Evolutionary conservation across 2,329 filamentous ascomycete species (phyloP).

Genomic region (Hymenoscyphus repandus): DNA sequence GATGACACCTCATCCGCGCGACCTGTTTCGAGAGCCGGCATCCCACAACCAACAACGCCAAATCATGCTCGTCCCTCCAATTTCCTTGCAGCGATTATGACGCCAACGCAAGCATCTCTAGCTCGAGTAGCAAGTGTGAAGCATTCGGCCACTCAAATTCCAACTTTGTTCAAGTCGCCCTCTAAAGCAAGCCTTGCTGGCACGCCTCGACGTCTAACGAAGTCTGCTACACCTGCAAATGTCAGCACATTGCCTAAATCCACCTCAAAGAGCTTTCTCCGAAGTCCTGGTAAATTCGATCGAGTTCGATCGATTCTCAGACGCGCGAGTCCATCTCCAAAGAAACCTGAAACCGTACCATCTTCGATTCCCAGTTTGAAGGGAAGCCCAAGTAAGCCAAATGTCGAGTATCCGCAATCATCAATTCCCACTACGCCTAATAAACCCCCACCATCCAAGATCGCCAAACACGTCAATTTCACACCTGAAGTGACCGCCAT

Average conservation of each 20-base stretch:
- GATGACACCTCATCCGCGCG: constrained; percentile 67
- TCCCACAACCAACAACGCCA: constrained; percentile 37
- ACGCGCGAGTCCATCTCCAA: constrained; percentile 25
- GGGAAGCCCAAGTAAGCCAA: constrained; percentile 42
- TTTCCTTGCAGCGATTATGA: constrained; percentile 56
- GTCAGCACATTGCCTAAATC: constrained; percentile 31
- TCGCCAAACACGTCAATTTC: constrained; percentile 72
- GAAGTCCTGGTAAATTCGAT: constrained; percentile 33
- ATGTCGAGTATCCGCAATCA: constrained; percentile 50
- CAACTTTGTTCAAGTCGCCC: constrained; percentile 47
- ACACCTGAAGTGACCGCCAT: constrained; percentile 59
- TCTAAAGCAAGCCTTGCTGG: constrained; percentile 41
- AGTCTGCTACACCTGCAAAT: constrained; percentile 47
- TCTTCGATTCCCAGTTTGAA: constrained; percentile 21
- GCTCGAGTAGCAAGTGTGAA: constrained; percentile 54
- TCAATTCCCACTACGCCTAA: constrained; percentile 46
- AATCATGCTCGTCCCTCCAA: constrained; percentile 40
- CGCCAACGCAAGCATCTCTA: constrained; percentile 72
- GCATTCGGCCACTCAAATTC: constrained; percentile 42
- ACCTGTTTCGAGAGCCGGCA: constrained; percentile 48
- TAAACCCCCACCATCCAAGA: constrained; percentile 43
- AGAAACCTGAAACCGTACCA: constrained; percentile 17
- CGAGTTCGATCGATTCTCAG: constrained; percentile 55
- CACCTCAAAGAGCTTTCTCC: constrained; percentile 17
- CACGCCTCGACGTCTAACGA: constrained; percentile 46